A percentile compares a stretch with the other conserved stretches of the same genome.
phyloP scores from a whole-genome alignment of 352 stramenopile genomes.

The Globisporangium cederbergense region DNA sequence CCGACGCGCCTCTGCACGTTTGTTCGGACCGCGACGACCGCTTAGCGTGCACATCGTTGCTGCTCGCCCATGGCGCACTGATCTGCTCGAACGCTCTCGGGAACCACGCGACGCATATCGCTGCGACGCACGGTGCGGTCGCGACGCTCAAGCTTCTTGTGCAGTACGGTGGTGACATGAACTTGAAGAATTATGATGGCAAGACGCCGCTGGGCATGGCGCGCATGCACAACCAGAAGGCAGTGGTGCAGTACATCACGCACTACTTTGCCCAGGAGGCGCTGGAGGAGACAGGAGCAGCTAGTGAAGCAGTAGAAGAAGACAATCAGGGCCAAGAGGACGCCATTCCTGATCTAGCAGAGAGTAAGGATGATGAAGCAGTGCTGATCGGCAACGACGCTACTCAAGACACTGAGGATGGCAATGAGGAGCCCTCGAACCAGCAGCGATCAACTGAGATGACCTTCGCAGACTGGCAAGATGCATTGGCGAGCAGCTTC shows the following conservation, averaged over 20 bases:
- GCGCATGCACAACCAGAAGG: constrained; percentile 57
- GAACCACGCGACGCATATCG: constrained; percentile 74
- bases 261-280: constrained; percentile 59
- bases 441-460: constrained; percentile 14
- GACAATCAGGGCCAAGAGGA: neutral
- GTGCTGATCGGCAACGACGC: neutral
- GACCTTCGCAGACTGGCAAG: constrained; percentile 43
- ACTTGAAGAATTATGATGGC: constrained; percentile 79
- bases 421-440: neutral
- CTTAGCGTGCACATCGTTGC: constrained; percentile 46
- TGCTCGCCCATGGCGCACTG: constrained; percentile 53
- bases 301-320: neutral
- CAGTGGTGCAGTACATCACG: constrained; percentile 56
- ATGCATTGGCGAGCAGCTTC: constrained; percentile 32
- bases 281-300: neutral
- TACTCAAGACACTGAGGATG: neutral
- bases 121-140: constrained; percentile 55
- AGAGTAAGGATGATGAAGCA: neutral
- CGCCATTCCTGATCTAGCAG: neutral
- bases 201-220: constrained; percentile 76
- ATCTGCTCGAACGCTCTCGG: constrained; percentile 57
- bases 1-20: constrained; percentile 62
- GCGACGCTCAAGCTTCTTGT: constrained; percentile 65
- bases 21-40: constrained; percentile 48
- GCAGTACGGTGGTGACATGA: constrained; percentile 81